Conservation (phyloP, 2,329 filamentous ascomycete genomes). For the Cercospora janseana region DNA sequence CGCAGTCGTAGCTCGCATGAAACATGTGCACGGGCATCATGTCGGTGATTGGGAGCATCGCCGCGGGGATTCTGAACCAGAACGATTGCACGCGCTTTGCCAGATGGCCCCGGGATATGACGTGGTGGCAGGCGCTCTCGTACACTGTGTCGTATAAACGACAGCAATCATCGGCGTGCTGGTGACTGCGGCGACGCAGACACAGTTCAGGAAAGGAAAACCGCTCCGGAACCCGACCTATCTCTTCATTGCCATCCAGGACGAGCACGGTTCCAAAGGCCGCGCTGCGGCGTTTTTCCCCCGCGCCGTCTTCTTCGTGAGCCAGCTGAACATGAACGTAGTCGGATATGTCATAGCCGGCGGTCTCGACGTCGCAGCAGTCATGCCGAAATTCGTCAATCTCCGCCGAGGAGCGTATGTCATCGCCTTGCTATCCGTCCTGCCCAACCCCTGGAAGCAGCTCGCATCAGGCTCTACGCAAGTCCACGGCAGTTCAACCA, state of each 20-base stretch:
- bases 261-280: constrained; percentile 17
- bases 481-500: too few relatives aligned
- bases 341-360: too few relatives aligned
- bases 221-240: constrained; percentile 14
- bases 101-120: constrained; percentile 13
- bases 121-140: constrained; percentile 13
- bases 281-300: too few relatives aligned
- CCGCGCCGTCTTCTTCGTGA: too few relatives aligned
- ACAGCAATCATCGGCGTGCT: constrained; percentile 16
- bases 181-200: constrained; percentile 16
- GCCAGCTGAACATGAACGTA: too few relatives aligned
- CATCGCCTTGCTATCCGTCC: too few relatives aligned
- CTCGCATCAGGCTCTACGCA: too few relatives aligned
- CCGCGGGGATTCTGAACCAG: constrained; percentile 16
- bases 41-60: constrained; percentile 17
- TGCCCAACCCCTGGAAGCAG: too few relatives aligned
- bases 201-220: constrained; percentile 12
- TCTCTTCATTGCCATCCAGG: constrained; percentile 18
- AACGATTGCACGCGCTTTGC: constrained; percentile 17
- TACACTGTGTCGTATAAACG: constrained; percentile 13
- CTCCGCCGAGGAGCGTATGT: too few relatives aligned
- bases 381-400: too few relatives aligned
- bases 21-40: constrained; percentile 15
- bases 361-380: too few relatives aligned
- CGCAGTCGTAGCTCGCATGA: constrained; percentile 12